Base-by-base conservation (phyloP, 345 rosid species). In the Turnera subulata region DNA sequence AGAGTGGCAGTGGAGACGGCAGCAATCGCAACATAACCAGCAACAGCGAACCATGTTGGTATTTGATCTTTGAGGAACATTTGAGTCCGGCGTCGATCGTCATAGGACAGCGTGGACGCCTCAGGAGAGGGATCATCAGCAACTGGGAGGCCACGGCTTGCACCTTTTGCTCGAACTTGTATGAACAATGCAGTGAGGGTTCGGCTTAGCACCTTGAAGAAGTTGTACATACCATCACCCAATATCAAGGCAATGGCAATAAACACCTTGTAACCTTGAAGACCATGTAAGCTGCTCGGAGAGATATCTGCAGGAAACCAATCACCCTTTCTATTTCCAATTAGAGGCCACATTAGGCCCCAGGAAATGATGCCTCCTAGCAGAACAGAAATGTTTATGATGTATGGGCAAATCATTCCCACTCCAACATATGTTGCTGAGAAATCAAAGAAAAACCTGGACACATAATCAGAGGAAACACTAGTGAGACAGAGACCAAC, bases 11-110 rank as follows among this genome's bases (percentile, higher is more conserved):
- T 72, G 11, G 82, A 77, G 11, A 77, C 46, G 18, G 76, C 59
- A 0, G 85, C 79, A 51, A 80, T 66, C 7, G 38, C 54, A 26
- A 72, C 66, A 32, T 80, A 80, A 25, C 80, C 72, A 8, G 62
- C 26, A 29, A 73, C 56, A 46, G 85, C 80, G n/a, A 80, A 72
- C 82, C 80, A 80, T 48, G 71, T 40, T 5, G 85, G 85, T 4
- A 80, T 77, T 59, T 75, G 80, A 59, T 80, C 85, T 62, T 51
- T 74, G 50, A 80, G 46, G 55, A 80, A 80, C 23, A 80, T 61
- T 62, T 62, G 56, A 14, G 55, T 58, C 24, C 69, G 65, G 4
- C 33, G 53, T 26, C 52, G 57, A 1, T 69, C 73, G 38, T 69
- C 68, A 15, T 51, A 63, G 18, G 58, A 50, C 5, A 18, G 10